These are phyloP conservation scores for Oryza glaberrima DNA, from an alignment of 176 grass and related monocot genomes.

Conservation along the genomic window DNA sequence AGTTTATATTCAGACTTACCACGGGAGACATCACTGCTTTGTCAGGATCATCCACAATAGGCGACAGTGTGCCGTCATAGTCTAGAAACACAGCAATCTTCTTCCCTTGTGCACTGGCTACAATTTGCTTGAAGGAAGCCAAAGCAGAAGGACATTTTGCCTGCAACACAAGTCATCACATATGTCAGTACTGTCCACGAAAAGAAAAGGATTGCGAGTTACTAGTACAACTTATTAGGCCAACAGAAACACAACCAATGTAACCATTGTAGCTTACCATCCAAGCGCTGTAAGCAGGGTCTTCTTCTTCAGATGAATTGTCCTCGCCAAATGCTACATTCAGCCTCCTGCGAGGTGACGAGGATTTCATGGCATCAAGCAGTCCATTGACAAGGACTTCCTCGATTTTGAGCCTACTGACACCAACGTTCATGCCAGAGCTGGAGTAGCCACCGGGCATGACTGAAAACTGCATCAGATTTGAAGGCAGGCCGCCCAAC, in stretches of 20 bases:
- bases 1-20: constrained; percentile 47
- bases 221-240: neutral
- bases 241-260: neutral
- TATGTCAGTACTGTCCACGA: constrained; percentile 20
- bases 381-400: constrained; percentile 64
- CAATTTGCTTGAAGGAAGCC: constrained; percentile 76
- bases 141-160: constrained; percentile 75
- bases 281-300: constrained; percentile 61
- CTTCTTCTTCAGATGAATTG: constrained; percentile 34
- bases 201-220: constrained; percentile 12
- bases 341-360: constrained; percentile 71
- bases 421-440: constrained; percentile 48
- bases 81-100: constrained; percentile 85
- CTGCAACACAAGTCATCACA: constrained; percentile 41
- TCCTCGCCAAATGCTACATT: constrained; percentile 51
- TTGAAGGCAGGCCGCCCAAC: constrained; percentile 58
- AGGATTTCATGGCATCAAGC: constrained; percentile 95
- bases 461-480: constrained; percentile 64
- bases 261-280: constrained; percentile 40
- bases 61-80: constrained; percentile 82
- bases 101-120: constrained; percentile 57
- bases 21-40: constrained; percentile 75
- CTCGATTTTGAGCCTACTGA: constrained; percentile 63
- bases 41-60: constrained; percentile 87
- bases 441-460: constrained; percentile 49